A percentile compares a stretch with the other conserved stretches of the same genome.
Evolutionary conservation across 768 basidiomycete species (phyloP).

Genomic region (Termitomyces sp.): DNA sequence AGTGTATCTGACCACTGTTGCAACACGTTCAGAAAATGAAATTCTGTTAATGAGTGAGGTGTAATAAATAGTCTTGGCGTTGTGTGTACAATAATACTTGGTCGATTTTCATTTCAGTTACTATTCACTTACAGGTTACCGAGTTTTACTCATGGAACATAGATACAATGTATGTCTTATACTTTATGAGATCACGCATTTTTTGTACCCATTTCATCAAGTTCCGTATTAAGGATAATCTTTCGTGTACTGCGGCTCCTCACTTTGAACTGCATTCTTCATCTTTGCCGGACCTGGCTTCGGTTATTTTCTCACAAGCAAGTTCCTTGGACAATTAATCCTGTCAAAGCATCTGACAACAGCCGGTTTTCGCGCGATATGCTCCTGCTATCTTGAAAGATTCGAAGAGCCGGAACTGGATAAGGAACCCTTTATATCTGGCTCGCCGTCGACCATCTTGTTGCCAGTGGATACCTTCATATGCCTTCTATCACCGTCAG

Average conservation of each 20-base stretch:
- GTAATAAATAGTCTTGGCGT: background rate
- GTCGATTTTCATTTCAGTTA: background rate
- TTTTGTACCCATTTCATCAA: no score
- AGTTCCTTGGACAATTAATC: background rate
- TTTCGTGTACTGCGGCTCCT: background rate
- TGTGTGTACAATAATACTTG: background rate
- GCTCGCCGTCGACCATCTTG: background rate
- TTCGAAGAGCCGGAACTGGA: background rate
- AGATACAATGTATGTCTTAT: background rate
- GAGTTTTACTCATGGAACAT: background rate
- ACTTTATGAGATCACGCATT: no score
- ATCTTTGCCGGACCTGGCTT: background rate
- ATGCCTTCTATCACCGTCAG: conserved; percentile 1
- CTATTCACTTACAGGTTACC: background rate
- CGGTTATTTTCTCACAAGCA: background rate
- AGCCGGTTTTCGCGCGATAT: background rate
- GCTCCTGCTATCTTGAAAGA: background rate
- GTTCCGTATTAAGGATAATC: background rate
- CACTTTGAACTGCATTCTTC: background rate
- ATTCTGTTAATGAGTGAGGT: background rate
- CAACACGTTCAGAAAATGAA: background rate
- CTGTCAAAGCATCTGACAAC: background rate
- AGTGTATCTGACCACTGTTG: background rate
- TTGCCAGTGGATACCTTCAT: no score
- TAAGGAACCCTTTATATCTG: background rate